phyloP scores from a whole-genome alignment of 2,329 filamentous ascomycete genomes.

The Calonectria hongkongensis region DNA sequence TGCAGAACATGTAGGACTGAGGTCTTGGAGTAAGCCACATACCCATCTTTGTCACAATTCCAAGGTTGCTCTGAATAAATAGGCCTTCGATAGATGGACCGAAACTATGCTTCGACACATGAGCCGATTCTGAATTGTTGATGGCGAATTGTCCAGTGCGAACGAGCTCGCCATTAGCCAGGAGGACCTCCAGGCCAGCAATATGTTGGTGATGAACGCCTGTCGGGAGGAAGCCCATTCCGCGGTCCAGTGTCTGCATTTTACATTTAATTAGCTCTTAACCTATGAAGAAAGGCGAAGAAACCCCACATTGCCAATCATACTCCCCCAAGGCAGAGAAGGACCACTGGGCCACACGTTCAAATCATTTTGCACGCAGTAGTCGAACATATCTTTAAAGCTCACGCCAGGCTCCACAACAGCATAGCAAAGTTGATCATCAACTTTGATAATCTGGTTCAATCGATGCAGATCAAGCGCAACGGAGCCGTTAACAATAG shows the following conservation, averaged over 20 bases:
- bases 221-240: conserved; percentile 3
- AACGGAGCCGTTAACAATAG: neutral
- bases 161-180: neutral
- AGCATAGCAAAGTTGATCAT: conserved; percentile 1
- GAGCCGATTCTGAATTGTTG: conserved; percentile 2
- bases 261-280: neutral
- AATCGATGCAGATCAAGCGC: neutral
- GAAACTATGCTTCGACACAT: neutral
- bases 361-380: neutral
- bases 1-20: conserved; percentile 2
- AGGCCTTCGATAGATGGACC: conserved; percentile 1
- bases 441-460: conserved; percentile 5
- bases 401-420: neutral
- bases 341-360: neutral
- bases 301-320: neutral
- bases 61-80: conserved; percentile 7
- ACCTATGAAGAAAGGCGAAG: neutral
- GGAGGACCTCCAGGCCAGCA: neutral
- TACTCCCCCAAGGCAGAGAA: neutral
- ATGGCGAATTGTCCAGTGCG: conserved; percentile 1
- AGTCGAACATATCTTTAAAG: neutral
- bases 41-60: conserved; percentile 1
- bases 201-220: neutral
- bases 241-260: neutral
- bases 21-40: neutral